Evolutionary conservation across 2,329 filamentous ascomycete genomes (phyloP), one percentile per base, ranked within the genome.

Genomic region (Beauveria pseudobassiana): DNA sequence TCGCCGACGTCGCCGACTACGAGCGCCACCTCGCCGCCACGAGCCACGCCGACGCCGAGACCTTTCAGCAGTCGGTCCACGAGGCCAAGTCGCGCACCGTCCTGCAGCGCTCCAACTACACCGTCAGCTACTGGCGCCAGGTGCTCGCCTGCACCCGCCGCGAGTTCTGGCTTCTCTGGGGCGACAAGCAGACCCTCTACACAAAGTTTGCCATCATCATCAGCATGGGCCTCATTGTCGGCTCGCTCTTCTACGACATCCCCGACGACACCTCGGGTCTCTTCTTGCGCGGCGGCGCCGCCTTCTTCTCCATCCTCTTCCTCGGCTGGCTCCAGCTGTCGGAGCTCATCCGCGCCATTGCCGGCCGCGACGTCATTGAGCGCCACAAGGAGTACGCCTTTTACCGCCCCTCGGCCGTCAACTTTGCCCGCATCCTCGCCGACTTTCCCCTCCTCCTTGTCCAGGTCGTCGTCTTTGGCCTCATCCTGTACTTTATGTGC

Each of bases 121-220:
- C 90, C 0, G 85, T 93, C 61, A 89, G 86, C 12, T 89, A 93
- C 69, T 75, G 81, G 49, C 81, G 84, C 5, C 91, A 95, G 73
- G 87, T 95, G 1, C 70, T 83, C 30, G 84, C 85, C 8, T 78
- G 87, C 76, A 88, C 87, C 0, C 80, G 85, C 66, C 83, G 91
- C 48, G 89, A 95, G 72, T 87, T 91, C 63, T 92, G 89, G 87
- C 81, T 95, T 7, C 80, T 91, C 2, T 83, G 85, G 74, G 90
- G 90, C 45, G 89, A 96, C 73, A 87, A 82, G 63, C 86, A 86
- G 1, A 88, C 89, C 0, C 79, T 95, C 1, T 87, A 86, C 72
- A 93, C 89, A 46, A 95, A 93, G 66, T 81, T 89, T 63, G 89
- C 91, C 73, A 91, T 91, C 70, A 89, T 92, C 67, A 74, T 93